Base-by-base conservation (phyloP, 2,329 filamentous ascomycete genomes). In the Fusarium agapanthi region DNA sequence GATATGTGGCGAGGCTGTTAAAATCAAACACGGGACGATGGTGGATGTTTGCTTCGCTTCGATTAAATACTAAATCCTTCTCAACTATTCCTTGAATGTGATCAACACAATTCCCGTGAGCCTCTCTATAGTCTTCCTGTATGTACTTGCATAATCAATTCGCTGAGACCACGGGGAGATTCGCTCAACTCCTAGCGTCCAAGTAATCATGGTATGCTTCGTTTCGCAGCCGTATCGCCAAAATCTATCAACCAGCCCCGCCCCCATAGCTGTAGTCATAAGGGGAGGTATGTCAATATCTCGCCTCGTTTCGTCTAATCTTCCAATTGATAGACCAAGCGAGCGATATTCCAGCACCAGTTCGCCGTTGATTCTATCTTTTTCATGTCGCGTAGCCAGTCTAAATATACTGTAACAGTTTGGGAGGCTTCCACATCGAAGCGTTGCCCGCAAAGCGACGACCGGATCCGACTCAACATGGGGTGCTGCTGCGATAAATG, bases 351-450 rank as follows among this genome's bases (percentile, higher is more conserved):
- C 87, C 87, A 90, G 67, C 86, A 86, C 88, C 88, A 90, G 35
- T 82, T 80, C 7, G 88, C 87, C 22, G 88, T 86, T 1, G 82
- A 81, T 75, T 91, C 89, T 32, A 86, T 82, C 58, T 82, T 84
- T 74, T 84, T 87, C 71, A 91, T 81, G 74, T 91, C 89, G 53
- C 84, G 79, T 56, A 91, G 81, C 89, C 89, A 91, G 65, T 89
- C 87, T 54, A 90, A 78, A 78, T 89, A 89, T 54, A 88, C 75
- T 8, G 80, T 78, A 3, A 87, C 83, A 20, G 87, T 89, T 72
- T 86, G 80, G 9, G 80, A 77, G n/a, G 83, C 83, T 51, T 88
- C 85, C 22, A 85, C 77, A 63, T 89, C 88, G 67, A 90, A 88
- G 7, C 76, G 76, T 24, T 82, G 79, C 13, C 84, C 85, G 70